Conservation (phyloP, 257 asterid genomes). For the Handroanthus guayacan region DNA sequence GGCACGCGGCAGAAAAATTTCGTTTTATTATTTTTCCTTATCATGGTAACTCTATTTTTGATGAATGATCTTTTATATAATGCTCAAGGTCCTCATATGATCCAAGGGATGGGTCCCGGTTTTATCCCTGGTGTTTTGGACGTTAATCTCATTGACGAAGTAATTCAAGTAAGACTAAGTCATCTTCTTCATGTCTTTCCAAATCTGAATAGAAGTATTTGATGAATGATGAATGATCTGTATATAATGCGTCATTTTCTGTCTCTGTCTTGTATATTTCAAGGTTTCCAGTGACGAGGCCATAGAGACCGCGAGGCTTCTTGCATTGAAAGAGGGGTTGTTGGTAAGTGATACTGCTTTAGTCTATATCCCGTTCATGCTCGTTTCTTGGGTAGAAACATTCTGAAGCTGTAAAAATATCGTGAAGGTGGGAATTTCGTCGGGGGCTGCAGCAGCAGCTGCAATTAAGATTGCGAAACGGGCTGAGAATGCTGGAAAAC, state of each 20-base stretch:
- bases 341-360: slow-evolving; percentile 54
- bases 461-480: slow-evolving; percentile 82
- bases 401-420: neutral
- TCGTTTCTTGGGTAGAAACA: neutral
- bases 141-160: slow-evolving; percentile 76
- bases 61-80: slow-evolving; percentile 26
- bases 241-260: neutral
- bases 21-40: no score
- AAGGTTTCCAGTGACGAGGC: slow-evolving; percentile 93
- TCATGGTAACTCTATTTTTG: neutral
- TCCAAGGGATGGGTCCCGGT: slow-evolving; percentile 99
- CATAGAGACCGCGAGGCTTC: slow-evolving; percentile 86
- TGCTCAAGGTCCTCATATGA: slow-evolving; percentile 87
- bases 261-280: slow-evolving; percentile 15
- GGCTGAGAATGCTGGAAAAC: slow-evolving; percentile 87
- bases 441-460: slow-evolving; percentile 94
- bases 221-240: neutral
- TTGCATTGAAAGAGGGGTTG: slow-evolving; percentile 89
- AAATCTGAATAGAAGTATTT: neutral
- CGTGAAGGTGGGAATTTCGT: slow-evolving; percentile 86
- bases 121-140: slow-evolving; percentile 86
- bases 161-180: slow-evolving; percentile 74
- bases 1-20: no score
- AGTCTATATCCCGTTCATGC: neutral
- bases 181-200: neutral